phyloP scores from a whole-genome alignment of 371 early-diverging fungal species.

The Mucor irregularis region DNA sequence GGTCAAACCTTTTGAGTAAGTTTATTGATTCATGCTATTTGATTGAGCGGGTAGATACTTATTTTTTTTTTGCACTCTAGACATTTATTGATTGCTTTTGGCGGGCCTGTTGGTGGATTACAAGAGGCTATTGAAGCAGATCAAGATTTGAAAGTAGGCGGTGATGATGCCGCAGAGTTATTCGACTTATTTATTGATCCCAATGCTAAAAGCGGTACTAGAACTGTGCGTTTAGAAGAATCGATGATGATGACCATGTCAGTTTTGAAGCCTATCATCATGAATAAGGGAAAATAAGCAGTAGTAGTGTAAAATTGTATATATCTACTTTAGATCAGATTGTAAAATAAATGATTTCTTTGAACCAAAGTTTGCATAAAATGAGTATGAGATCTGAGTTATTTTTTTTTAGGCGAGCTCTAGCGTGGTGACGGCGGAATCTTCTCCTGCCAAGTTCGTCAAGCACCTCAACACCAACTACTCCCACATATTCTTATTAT shows the following conservation, averaged over 20 bases:
- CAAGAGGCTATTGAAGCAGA: conserved; percentile 75
- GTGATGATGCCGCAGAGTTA: conserved; percentile 63
- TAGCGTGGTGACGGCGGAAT: too few species aligned
- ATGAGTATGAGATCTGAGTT: too few species aligned
- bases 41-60: background rate
- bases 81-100: conserved; percentile 71
- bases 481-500: too few species aligned
- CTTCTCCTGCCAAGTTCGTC: too few species aligned
- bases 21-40: background rate
- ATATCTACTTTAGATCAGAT: too few species aligned
- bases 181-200: conserved; percentile 71
- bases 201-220: conserved; percentile 61
- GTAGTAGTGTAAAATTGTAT: too few species aligned
- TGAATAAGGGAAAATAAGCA: conserved; percentile 27
- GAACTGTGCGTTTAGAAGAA: conserved; percentile 68
- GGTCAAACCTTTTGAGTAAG: conserved; percentile 25
- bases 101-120: conserved; percentile 64
- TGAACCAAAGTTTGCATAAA: too few species aligned
- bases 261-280: conserved; percentile 27
- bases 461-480: too few species aligned
- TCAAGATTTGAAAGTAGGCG: conserved; percentile 58
- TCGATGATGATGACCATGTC: conserved; percentile 38
- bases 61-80: conserved; percentile 19
- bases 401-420: too few species aligned
- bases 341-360: too few species aligned